Conservation (phyloP, 1,284 basidiomycete genomes). For the Heterobasidion annosum region DNA sequence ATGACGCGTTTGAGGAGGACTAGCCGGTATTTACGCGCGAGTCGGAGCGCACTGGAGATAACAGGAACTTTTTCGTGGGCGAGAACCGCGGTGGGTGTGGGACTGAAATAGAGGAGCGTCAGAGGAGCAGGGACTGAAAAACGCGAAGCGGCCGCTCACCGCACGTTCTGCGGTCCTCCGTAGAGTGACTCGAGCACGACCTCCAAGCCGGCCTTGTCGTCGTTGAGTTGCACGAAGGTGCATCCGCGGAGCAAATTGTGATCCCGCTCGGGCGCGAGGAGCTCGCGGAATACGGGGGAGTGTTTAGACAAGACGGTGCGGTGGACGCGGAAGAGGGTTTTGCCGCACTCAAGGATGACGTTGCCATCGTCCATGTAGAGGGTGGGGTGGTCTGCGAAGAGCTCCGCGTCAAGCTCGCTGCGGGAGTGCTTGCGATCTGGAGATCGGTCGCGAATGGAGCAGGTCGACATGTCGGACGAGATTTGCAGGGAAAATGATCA, state of each 20-base stretch:
- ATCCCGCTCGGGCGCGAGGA: not conserved
- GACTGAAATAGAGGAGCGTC: slow-evolving; percentile 7
- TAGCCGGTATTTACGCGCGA: slow-evolving; percentile 10
- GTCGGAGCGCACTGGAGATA: slow-evolving; percentile 13
- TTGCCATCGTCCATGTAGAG: slow-evolving; percentile 13
- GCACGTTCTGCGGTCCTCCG: slow-evolving; percentile 9
- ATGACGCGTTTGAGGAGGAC: slow-evolving; percentile 4
- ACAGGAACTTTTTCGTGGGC: slow-evolving; percentile 16
- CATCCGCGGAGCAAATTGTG: not conserved
- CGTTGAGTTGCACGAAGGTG: slow-evolving; percentile 1
- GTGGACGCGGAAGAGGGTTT: slow-evolving; percentile 11
- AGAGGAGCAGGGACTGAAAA: not conserved
- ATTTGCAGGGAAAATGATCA: too few relatives aligned
- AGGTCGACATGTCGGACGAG: too few relatives aligned
- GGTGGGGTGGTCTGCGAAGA: slow-evolving; percentile 6
- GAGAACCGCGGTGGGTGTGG: slow-evolving; percentile 13
- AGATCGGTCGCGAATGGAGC: too few relatives aligned
- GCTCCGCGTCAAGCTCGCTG: slow-evolving; percentile 1
- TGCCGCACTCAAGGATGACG: slow-evolving; percentile 6
- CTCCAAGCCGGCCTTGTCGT: slow-evolving; percentile 9
- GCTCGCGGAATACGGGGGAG: slow-evolving; percentile 4
- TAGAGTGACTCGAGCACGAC: not conserved
- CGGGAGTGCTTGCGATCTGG: slow-evolving; percentile 1
- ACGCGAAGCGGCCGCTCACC: slow-evolving; percentile 4
- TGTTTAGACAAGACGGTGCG: slow-evolving; percentile 9